A percentile compares a stretch with the other conserved stretches of the same genome.
These are phyloP conservation scores for Vinca minor DNA, from an alignment of 257 asterid species.

Conservation along the genomic window DNA sequence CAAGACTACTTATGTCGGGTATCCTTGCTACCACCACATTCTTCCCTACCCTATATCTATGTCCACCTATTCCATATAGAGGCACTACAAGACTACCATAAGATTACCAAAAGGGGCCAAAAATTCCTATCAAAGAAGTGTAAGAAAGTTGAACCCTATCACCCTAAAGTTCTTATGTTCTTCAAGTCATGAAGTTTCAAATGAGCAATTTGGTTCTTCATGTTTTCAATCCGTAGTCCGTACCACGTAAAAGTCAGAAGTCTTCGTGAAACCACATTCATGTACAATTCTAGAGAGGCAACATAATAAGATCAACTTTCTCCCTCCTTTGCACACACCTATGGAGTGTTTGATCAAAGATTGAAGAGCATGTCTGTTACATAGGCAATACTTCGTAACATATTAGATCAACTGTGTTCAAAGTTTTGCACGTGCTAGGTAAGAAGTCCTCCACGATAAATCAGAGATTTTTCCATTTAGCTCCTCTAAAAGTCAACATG, in stretches of 20 bases:
- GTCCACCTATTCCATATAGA: not conserved
- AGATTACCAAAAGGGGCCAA: not conserved
- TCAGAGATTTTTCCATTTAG: not conserved
- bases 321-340: not conserved
- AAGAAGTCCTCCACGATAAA: not conserved
- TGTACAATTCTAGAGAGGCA: not conserved
- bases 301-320: not conserved
- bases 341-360: not conserved
- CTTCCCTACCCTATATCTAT: not conserved
- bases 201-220: not conserved
- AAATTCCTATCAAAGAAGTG: not conserved
- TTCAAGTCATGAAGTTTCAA: not conserved
- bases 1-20: not conserved
- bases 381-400: not conserved
- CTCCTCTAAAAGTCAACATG: not conserved
- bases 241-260: not conserved
- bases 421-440: not conserved
- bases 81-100: not conserved
- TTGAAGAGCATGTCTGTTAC: not conserved
- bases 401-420: not conserved
- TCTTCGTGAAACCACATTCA: not conserved
- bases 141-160: not conserved
- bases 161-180: not conserved
- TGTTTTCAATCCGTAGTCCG: too few species aligned
- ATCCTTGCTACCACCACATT: not conserved